Base-by-base conservation (phyloP, 2,329 filamentous ascomycete genomes). In the Colletotrichum lini region DNA sequence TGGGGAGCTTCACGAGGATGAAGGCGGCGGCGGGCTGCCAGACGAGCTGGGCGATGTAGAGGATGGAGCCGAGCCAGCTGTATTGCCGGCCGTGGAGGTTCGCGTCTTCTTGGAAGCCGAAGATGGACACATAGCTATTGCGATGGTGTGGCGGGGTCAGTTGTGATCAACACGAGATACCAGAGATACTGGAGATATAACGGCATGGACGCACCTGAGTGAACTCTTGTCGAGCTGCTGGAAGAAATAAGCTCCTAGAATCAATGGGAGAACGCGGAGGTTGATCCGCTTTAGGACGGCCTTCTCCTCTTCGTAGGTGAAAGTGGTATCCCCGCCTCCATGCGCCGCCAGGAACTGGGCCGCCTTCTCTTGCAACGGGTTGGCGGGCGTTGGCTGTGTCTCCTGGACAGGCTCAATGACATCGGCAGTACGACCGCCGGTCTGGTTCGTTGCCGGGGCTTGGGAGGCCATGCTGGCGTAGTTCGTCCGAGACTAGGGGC, bases 221-320 rank as follows among this genome's bases (percentile, higher is more conserved):
- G 82, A 80, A 45, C 80, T 82, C 76, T 88, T 88, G 77, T 88
- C 86, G 12, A 89, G 83, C 72, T 88, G 85, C 74, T 90, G 87
- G 73, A 89, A 86, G 78, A 89, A 89, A 78, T 90, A 90, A 7
- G 87, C 86, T 1, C 84, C 83, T 1, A 89, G 81, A 8, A 89
- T 77, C 6, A 89, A 79, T 7, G 86, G 84, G 1, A 89, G 79
- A 9, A 90, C 80, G 0, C 84, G 84, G 12, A 78, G 73, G 73
- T 90, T 87, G 57, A 89, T 87, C n/a, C 80, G 80, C 26, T 78
- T 79, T n/a, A 85, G 73, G 4, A 85, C 82, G 1, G 74, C 78
- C n/a, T 81, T 82, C 73, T 88, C 86, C 74, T 88, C 86, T 49
- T 87, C 84, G 66, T 83, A 84, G 0, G 81, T 83, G 73, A 88